Evolutionary conservation across 805 yeast species (phyloP), one percentile per base, ranked within the genome.

Genomic region (Pichia cephalocereana): DNA sequence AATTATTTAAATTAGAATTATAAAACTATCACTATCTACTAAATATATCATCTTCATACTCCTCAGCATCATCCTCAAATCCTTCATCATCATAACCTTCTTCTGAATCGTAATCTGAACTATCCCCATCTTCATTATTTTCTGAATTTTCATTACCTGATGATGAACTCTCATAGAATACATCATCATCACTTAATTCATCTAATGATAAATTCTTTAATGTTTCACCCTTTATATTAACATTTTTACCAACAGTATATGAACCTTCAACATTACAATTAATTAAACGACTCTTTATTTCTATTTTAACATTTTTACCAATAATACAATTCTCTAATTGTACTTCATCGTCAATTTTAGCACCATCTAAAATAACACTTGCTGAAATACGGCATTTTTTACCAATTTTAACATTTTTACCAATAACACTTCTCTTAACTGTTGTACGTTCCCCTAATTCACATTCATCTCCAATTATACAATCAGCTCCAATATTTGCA

Each of bases 191-290:
- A 41, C 56, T 65, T 30, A 64, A 57, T 34, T 56, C 59, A 34
- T 60, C 65, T 43, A 72, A 55, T 6, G 66, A 60, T 19, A 71
- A 53, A 46, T 66, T 67, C 54, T 60, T 65, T 57, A 63, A 61
- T 14, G 65, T 70, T 56, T 61, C 74, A 44, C 66, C 72, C 52
- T 73, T 75, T 51, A 70, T 58, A 43, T 57, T 65, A 3, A 67
- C 69, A 46, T 82, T 80, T 56, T 76, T 69, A 3, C 76, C 71
- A 23, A 93, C 90, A 18, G 70, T 71, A 61, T 82, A 87, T 1
- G 80, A 71, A 10, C 95, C 86, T 64, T 90, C 98, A 27, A 93
- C 83, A 53, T 86, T 82, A 71, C 96, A 91, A 56, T 83, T 83
- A 14, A 81, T 77, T 53, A 93, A 74, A 60, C 75, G 80, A 40